phyloP scores from a whole-genome alignment of 1,284 basidiomycete species.

The Rhodotorula sp. region DNA sequence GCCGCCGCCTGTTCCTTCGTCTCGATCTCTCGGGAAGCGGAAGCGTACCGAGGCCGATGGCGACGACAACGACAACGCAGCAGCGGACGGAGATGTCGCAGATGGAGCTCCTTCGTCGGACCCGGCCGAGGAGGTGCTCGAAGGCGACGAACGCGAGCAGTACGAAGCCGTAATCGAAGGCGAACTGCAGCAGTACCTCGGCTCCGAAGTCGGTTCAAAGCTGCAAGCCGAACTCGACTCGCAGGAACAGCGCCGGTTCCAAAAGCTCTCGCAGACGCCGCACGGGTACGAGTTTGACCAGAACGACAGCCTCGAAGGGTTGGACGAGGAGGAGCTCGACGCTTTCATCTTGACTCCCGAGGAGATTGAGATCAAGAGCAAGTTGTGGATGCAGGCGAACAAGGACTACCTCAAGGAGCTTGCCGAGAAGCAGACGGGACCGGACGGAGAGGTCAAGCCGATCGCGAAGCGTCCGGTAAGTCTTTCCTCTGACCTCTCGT shows the following conservation, averaged over 20 bases:
- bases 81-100: not conserved
- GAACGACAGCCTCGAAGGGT: conserved; percentile 57
- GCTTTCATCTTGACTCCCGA: conserved; percentile 73
- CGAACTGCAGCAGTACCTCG: conserved; percentile 58
- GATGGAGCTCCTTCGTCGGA: not conserved
- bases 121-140: conserved; percentile 39
- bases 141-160: conserved; percentile 31
- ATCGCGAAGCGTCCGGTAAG: conserved; percentile 47
- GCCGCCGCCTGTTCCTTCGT: conserved; percentile 24
- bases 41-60: conserved; percentile 25
- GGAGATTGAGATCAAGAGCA: conserved; percentile 84
- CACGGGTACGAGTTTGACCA: conserved; percentile 20
- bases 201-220: conserved; percentile 58
- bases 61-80: not conserved
- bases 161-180: conserved; percentile 39
- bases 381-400: conserved; percentile 96
- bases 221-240: conserved; percentile 50
- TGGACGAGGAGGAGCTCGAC: conserved; percentile 93
- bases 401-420: conserved; percentile 87
- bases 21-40: conserved; percentile 32
- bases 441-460: conserved; percentile 59
- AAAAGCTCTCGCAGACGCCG: conserved; percentile 24
- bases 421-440: conserved; percentile 65
- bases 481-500: not conserved
- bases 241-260: conserved; percentile 31